phyloP scores from a whole-genome alignment of 2,329 filamentous ascomycete species.

The Daldinia eschscholtzii region DNA sequence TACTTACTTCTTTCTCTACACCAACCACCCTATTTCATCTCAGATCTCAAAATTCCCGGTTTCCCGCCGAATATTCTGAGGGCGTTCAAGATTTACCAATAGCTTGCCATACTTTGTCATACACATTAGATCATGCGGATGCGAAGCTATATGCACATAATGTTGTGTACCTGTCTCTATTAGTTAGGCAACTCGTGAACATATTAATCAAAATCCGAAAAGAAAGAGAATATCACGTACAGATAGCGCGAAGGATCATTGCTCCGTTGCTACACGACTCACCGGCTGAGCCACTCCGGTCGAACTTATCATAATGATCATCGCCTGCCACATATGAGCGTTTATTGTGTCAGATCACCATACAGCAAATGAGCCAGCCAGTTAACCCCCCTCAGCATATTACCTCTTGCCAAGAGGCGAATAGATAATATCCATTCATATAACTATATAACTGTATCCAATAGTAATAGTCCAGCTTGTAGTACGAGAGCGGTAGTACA shows the following conservation, averaged over 20 bases:
- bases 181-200: neutral
- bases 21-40: conserved; percentile 31
- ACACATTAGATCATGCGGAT: conserved; percentile 25
- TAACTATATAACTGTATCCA: conserved; percentile 2
- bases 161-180: conserved; percentile 19
- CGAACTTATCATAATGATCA: conserved; percentile 16
- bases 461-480: conserved; percentile 5
- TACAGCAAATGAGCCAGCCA: conserved; percentile 20
- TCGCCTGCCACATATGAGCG: neutral
- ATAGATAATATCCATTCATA: conserved; percentile 10
- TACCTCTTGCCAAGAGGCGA: conserved; percentile 5
- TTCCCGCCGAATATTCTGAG: conserved; percentile 4
- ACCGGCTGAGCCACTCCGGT: conserved; percentile 3
- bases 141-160: conserved; percentile 15
- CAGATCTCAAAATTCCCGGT: conserved; percentile 2
- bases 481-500: conserved; percentile 9
- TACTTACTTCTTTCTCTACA: conserved; percentile 12
- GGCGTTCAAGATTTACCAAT: conserved; percentile 13
- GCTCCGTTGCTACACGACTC: conserved; percentile 7
- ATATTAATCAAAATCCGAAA: neutral
- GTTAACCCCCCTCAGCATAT: conserved; percentile 10
- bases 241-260: conserved; percentile 3
- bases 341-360: conserved; percentile 11
- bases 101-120: neutral
- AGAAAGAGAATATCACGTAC: neutral